These are phyloP conservation scores for Xanthoconium stramineum DNA, from an alignment of 768 basidiomycete species.

Conservation along the genomic window DNA sequence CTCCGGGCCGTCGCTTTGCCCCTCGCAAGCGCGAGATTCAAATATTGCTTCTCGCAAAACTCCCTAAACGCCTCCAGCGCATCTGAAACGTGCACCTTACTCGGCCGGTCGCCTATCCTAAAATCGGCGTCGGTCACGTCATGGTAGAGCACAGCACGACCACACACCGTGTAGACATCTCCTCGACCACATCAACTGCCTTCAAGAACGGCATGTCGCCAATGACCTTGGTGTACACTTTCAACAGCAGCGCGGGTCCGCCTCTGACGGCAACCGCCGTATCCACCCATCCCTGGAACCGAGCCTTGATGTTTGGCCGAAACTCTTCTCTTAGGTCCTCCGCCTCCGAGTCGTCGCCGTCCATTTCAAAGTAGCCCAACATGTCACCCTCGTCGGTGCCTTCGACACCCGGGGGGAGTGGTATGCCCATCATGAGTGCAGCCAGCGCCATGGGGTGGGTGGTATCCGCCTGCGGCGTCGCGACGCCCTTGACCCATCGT, in stretches of 20 bases:
- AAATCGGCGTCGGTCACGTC: neutral
- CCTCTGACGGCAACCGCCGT: slow-evolving; percentile 39
- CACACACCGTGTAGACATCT: slow-evolving; percentile 52
- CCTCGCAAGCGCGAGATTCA: slow-evolving; percentile 31
- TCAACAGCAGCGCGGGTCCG: slow-evolving; percentile 34
- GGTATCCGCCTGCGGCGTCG: slow-evolving; percentile 36
- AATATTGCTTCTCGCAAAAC: slow-evolving; percentile 49
- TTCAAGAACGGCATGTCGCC: slow-evolving; percentile 58
- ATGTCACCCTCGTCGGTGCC: slow-evolving; percentile 45
- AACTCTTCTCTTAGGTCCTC: slow-evolving; percentile 63
- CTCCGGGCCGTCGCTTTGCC: slow-evolving; percentile 16
- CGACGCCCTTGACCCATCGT: slow-evolving; percentile 49
- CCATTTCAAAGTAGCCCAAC: slow-evolving; percentile 49
- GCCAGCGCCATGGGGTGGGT: slow-evolving; percentile 59
- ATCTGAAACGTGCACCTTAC: slow-evolving; percentile 49
- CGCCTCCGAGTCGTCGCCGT: slow-evolving; percentile 50
- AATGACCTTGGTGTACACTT: slow-evolving; percentile 43
- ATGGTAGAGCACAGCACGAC: neutral
- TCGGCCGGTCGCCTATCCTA: slow-evolving; percentile 54
- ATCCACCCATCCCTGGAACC: slow-evolving; percentile 57
- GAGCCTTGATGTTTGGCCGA: slow-evolving; percentile 51
- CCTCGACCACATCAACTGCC: slow-evolving; percentile 48
- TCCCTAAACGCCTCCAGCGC: slow-evolving; percentile 46
- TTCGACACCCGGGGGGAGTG: slow-evolving; percentile 37
- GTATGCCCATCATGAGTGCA: slow-evolving; percentile 61